phyloP scores from a whole-genome alignment of 345 rosid species.

The Fremontodendron californicum region DNA sequence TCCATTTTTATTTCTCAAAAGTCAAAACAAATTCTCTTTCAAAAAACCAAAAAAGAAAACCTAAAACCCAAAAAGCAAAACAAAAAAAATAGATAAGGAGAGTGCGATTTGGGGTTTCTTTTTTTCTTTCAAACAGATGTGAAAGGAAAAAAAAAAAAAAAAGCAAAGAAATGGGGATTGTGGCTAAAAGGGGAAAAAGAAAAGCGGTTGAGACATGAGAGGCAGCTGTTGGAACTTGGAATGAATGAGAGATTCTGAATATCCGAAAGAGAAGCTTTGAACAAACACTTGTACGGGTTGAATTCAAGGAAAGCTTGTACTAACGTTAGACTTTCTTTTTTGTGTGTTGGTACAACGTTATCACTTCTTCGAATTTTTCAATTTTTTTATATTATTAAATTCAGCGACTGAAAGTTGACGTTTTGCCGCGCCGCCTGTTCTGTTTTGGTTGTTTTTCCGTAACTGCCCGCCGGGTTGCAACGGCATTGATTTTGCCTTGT shows the following conservation, averaged over 20 bases:
- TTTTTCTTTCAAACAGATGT: not conserved
- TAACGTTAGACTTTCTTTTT: not conserved
- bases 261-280: conserved; percentile 5
- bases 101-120: not conserved
- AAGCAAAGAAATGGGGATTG: not conserved
- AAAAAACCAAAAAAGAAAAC: not conserved
- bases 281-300: conserved; percentile 11
- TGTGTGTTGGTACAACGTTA: not conserved
- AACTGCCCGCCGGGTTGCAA: not conserved
- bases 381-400: no score
- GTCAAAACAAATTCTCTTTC: not conserved
- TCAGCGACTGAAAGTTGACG: not conserved
- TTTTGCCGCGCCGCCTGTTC: not conserved
- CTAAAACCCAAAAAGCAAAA: not conserved
- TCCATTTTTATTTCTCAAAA: conserved; percentile 12
- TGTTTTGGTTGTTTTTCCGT: not conserved
- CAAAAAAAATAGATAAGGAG: not conserved
- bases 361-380: not conserved
- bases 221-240: not conserved
- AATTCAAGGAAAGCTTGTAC: not conserved
- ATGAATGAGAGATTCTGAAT: not conserved
- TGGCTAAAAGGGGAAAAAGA: not conserved
- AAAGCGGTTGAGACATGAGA: not conserved
- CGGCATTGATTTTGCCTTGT: not conserved
- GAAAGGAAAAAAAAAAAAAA: not conserved